Evolutionary conservation across 108 stramenopile genomes (phyloP).

Genomic region (Skeletonema grethae): DNA sequence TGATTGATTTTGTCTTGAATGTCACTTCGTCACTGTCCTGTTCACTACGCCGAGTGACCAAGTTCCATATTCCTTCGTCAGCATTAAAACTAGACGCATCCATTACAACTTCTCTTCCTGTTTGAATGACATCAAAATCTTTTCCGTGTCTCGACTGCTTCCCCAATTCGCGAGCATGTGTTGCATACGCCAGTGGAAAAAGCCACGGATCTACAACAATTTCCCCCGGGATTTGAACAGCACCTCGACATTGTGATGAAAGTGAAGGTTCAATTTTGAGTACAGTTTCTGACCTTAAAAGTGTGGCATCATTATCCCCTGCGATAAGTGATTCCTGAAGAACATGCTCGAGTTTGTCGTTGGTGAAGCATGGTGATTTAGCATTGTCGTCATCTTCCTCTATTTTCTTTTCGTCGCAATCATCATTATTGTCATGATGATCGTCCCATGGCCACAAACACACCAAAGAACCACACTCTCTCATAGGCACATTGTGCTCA

Average conservation of each 20-base stretch:
- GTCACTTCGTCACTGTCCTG: background rate
- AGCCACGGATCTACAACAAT: conserved; percentile 87
- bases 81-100: conserved; percentile 35
- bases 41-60: conserved; percentile 16
- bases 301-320: conserved; percentile 78
- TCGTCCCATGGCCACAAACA: conserved; percentile 74
- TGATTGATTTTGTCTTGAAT: conserved; percentile 34
- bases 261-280: conserved; percentile 60
- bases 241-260: conserved; percentile 47
- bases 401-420: conserved; percentile 21
- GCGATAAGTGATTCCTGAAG: conserved; percentile 68
- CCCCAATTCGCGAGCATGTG: conserved; percentile 72
- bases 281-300: conserved; percentile 44
- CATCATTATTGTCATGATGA: background rate
- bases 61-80: conserved; percentile 40
- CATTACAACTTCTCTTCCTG: conserved; percentile 34
- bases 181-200: conserved; percentile 69
- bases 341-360: conserved; percentile 29
- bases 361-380: background rate
- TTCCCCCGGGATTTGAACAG: conserved; percentile 80
- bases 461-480: conserved; percentile 73
- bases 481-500: conserved; percentile 59
- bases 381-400: conserved; percentile 2
- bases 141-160: conserved; percentile 29
- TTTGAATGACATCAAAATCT: conserved; percentile 20